Percentiles rank a stretch among this genome's conserved stretches.
Conservation (phyloP, 148 eudicot species). For the Bassia scoparia region DNA sequence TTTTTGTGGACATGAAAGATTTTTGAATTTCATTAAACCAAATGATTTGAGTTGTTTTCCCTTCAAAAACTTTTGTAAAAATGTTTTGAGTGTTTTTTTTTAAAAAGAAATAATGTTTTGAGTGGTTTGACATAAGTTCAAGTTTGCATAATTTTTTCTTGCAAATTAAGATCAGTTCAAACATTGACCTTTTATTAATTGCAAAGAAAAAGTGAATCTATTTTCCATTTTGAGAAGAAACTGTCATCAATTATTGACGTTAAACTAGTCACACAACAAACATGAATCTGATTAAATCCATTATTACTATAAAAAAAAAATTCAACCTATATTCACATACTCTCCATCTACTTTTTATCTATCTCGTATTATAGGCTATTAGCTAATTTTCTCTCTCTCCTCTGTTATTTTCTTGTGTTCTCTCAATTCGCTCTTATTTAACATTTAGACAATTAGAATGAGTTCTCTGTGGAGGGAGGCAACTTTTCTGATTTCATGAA, state of each 20-base stretch:
- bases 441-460: not conserved
- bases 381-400: not conserved
- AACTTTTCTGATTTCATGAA: not conserved
- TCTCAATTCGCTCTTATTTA: not conserved
- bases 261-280: not conserved
- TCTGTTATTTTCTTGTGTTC: not conserved
- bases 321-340: not conserved
- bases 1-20: not conserved
- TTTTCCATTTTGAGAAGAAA: not conserved
- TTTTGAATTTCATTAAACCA: not conserved
- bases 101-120: too few relatives aligned
- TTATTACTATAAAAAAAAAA: not conserved
- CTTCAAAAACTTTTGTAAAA: too few relatives aligned
- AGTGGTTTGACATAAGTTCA: not conserved
- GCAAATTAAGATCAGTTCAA: constrained; percentile 13
- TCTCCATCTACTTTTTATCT: not conserved
- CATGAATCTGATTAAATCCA: constrained; percentile 5
- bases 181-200: not conserved
- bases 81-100: too few relatives aligned
- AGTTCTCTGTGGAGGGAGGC: constrained; percentile 13
- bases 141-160: not conserved
- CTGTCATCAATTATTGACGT: not conserved
- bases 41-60: not conserved
- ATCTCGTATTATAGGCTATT: not conserved
- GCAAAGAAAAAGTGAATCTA: not conserved